These are phyloP conservation scores for Thraustochytrium sp. DNA, from an alignment of 352 stramenopile species.

Conservation along the genomic window DNA sequence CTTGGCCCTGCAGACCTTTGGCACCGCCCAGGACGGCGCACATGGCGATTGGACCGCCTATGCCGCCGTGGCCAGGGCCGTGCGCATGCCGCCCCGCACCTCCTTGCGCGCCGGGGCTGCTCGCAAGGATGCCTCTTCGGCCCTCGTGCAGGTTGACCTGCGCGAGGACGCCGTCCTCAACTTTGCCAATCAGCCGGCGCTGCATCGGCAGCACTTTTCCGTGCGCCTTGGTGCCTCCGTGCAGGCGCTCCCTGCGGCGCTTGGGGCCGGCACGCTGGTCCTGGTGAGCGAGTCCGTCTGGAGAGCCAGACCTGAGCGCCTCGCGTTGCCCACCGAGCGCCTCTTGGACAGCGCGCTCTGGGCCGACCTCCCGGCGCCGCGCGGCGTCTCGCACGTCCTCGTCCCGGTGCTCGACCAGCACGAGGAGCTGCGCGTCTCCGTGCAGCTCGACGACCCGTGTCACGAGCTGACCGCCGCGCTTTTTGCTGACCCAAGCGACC, in stretches of 20 bases:
- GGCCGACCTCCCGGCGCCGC: background rate
- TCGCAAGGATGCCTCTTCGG: too few species aligned
- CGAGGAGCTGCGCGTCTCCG: too few species aligned
- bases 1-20: constrained; percentile 1
- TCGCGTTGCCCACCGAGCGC: background rate
- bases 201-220: background rate
- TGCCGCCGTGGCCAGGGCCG: background rate
- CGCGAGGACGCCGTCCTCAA: background rate
- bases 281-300: background rate
- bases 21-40: background rate
- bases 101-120: background rate
- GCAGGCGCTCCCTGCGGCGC: too few species aligned
- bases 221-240: too few species aligned
- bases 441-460: too few species aligned
- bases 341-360: background rate
- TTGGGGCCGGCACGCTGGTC: background rate
- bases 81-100: background rate
- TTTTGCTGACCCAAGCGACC: too few species aligned
- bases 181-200: background rate
- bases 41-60: constrained; percentile 1
- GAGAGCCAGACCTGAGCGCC: too few species aligned
- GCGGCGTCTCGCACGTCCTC: background rate
- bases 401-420: too few species aligned
- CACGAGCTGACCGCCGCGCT: too few species aligned
- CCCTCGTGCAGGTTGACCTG: background rate